Conservation (phyloP, 805 yeast species). For the Sungouiella blattae region DNA sequence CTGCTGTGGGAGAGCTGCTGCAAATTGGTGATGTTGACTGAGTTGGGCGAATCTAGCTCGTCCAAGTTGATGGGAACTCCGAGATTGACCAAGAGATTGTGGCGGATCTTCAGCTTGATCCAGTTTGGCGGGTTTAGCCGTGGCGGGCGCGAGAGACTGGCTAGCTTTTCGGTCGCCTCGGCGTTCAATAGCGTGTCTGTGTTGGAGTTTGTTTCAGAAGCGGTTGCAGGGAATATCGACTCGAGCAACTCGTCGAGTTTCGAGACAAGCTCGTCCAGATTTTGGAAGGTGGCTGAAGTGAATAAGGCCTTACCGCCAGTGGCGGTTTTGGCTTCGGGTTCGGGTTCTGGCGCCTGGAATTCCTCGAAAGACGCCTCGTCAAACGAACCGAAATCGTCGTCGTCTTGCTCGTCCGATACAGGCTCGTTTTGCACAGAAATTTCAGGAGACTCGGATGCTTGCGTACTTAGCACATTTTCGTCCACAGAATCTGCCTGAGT, state of each 20-base stretch:
- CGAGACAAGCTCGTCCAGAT: slow-evolving; percentile 2
- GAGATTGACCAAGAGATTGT: slow-evolving; percentile 57
- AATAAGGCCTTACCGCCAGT: not conserved
- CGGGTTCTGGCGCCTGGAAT: slow-evolving; percentile 9
- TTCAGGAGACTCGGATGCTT: too few species aligned
- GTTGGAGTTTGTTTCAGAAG: not conserved
- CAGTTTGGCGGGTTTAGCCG: slow-evolving; percentile 61
- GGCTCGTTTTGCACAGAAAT: too few species aligned
- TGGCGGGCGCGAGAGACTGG: slow-evolving; percentile 45
- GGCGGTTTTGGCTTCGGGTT: not conserved
- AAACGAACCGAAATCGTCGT: slow-evolving; percentile 38
- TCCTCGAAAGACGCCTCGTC: slow-evolving; percentile 33
- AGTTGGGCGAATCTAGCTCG: slow-evolving; percentile 31
- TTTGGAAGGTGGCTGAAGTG: slow-evolving; percentile 1
- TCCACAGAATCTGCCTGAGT: too few species aligned
- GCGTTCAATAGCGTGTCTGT: slow-evolving; percentile 20
- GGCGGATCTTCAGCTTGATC: slow-evolving; percentile 63
- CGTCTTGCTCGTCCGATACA: slow-evolving; percentile 24
- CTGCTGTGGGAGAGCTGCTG: slow-evolving; percentile 8
- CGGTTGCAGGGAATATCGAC: slow-evolving; percentile 7
- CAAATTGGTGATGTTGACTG: not conserved
- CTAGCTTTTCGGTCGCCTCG: slow-evolving; percentile 40
- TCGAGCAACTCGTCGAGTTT: slow-evolving; percentile 9
- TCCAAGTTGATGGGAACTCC: slow-evolving; percentile 75
- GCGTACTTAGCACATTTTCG: too few species aligned